A percentile compares a stretch with the other conserved stretches of the same genome.
phyloP scores from a whole-genome alignment of 768 basidiomycete genomes.

The Pulveroboletus sp. region DNA sequence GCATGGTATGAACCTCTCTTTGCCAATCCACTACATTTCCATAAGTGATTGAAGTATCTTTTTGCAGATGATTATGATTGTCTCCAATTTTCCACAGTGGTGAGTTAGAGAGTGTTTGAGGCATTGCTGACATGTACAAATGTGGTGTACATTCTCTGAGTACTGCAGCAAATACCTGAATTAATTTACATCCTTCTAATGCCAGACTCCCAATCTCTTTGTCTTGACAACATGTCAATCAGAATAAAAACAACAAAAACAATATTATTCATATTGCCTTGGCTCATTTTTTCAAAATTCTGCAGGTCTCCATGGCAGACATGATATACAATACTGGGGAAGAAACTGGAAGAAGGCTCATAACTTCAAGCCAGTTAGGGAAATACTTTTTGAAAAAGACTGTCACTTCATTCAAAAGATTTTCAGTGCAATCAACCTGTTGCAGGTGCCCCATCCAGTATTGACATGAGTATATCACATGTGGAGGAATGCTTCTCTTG shows the following conservation, averaged over 20 bases:
- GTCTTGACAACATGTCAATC: neutral
- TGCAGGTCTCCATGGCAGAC: constrained; percentile 3
- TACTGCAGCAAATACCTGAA: neutral
- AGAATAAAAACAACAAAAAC: too few relatives aligned
- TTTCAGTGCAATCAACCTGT: neutral
- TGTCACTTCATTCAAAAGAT: too few relatives aligned
- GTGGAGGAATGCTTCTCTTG: neutral
- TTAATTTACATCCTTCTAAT: constrained; percentile 2
- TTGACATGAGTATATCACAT: neutral
- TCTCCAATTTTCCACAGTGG: neutral
- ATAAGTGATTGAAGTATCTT: neutral
- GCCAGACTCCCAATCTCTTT: neutral
- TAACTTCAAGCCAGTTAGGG: too few relatives aligned
- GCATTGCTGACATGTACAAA: constrained; percentile 1
- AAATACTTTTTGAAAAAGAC: too few relatives aligned
- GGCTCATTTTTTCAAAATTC: neutral
- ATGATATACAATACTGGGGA: neutral
- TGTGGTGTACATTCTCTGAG: neutral
- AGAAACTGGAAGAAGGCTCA: too few relatives aligned
- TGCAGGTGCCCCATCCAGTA: constrained; percentile 2
- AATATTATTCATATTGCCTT: neutral
- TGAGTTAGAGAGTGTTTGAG: neutral
- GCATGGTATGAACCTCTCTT: neutral
- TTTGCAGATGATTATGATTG: neutral
- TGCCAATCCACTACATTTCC: neutral